phyloP scores from a whole-genome alignment of 1,139 yeast species.

The Kodamaea ohmeri region DNA sequence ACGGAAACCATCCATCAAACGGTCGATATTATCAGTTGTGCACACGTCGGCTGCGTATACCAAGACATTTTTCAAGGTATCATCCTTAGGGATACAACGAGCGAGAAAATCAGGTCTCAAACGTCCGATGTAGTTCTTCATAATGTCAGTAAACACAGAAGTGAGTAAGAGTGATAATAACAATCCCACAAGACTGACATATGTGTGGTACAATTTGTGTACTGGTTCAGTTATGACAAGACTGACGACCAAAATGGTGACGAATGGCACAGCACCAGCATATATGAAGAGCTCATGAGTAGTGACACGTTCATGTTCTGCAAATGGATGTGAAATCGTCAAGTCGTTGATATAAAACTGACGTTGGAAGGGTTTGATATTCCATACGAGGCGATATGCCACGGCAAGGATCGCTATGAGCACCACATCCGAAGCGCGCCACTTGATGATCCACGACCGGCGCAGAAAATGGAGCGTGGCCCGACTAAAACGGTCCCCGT shows the following conservation, averaged over 20 bases:
- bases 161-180: slow-evolving; percentile 38
- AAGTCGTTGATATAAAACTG: slow-evolving; percentile 52
- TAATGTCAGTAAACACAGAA: slow-evolving; percentile 45
- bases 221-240: slow-evolving; percentile 33
- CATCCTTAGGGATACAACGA: slow-evolving; percentile 60
- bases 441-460: slow-evolving; percentile 28
- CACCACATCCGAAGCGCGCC: slow-evolving; percentile 61
- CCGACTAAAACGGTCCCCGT: slow-evolving; percentile 35
- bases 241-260: slow-evolving; percentile 23
- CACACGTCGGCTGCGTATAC: slow-evolving; percentile 62
- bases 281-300: slow-evolving; percentile 34
- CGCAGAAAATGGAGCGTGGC: slow-evolving; percentile 48
- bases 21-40: slow-evolving; percentile 43
- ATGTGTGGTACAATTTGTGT: slow-evolving; percentile 38
- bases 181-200: slow-evolving; percentile 41
- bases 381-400: slow-evolving; percentile 43
- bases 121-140: slow-evolving; percentile 73
- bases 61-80: slow-evolving; percentile 44
- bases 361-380: slow-evolving; percentile 62
- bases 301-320: slow-evolving; percentile 41
- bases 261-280: slow-evolving; percentile 39
- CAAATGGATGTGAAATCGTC: slow-evolving; percentile 47
- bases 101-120: slow-evolving; percentile 77
- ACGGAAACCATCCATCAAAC: slow-evolving; percentile 65
- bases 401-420: slow-evolving; percentile 41